Evolutionary conservation across 257 asterid species (phyloP).

Genomic region (Rhazya stricta): DNA sequence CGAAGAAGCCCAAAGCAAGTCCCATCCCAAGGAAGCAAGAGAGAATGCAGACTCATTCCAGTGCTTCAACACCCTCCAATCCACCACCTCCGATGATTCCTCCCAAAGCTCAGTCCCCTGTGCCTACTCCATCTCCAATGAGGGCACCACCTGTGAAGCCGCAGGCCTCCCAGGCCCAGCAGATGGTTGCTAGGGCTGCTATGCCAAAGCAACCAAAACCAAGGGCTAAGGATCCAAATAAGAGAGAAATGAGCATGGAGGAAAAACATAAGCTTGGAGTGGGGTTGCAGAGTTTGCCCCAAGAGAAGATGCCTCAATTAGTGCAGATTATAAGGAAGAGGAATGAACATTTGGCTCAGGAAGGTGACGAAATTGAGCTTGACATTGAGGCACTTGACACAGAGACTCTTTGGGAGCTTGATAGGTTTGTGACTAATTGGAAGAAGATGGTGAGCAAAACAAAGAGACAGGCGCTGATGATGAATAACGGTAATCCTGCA

Average conservation of each 20-base stretch:
- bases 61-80: constrained; percentile 54
- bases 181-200: constrained; percentile 23
- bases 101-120: constrained; percentile 25
- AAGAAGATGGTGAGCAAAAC: constrained; percentile 91
- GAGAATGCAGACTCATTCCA: constrained; percentile 54
- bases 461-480: constrained; percentile 73
- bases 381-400: constrained; percentile 93
- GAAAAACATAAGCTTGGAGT: constrained; percentile 92
- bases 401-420: constrained; percentile 96
- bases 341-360: constrained; percentile 80
- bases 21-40: constrained; percentile 45
- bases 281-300: constrained; percentile 89
- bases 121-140: constrained; percentile 47
- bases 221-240: constrained; percentile 75
- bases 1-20: constrained; percentile 43
- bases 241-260: constrained; percentile 89
- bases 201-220: constrained; percentile 76
- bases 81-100: constrained; percentile 16
- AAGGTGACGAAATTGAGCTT: constrained; percentile 96
- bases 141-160: constrained; percentile 41
- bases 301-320: constrained; percentile 94
- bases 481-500: constrained; percentile 24
- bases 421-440: constrained; percentile 94
- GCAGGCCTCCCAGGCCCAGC: constrained; percentile 30
- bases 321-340: constrained; percentile 81